Evolutionary conservation across 495 filamentous ascomycete genomes (phyloP).

Genomic region (Tuber borchii): DNA sequence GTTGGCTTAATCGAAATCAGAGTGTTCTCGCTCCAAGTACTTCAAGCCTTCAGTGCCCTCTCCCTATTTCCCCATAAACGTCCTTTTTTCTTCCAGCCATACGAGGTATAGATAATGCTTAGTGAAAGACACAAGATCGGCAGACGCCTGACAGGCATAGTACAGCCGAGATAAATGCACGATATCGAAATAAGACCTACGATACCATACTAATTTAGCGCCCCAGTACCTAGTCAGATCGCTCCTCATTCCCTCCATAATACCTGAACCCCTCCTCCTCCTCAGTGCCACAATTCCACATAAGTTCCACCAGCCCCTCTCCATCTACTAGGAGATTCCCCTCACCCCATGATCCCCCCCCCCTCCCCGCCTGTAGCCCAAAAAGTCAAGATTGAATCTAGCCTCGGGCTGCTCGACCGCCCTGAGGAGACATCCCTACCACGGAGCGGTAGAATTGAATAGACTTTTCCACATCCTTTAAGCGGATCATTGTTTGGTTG

Average conservation of each 20-base stretch:
- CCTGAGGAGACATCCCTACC: slow-evolving; percentile 72
- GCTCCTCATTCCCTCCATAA: slow-evolving; percentile 84
- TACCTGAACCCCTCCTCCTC: slow-evolving; percentile 76
- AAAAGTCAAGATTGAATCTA: slow-evolving; percentile 85
- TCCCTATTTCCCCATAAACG: too few relatives aligned
- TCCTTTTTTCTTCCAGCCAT: too few relatives aligned
- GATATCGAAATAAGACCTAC: too few relatives aligned
- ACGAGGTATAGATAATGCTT: too few relatives aligned
- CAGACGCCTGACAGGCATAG: too few relatives aligned
- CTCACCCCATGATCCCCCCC: slow-evolving; percentile 44
- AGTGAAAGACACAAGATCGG: too few relatives aligned
- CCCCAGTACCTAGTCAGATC: too few relatives aligned
- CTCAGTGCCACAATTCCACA: slow-evolving; percentile 96
- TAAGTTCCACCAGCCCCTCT: slow-evolving; percentile 83
- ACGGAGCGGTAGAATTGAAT: slow-evolving; percentile 86
- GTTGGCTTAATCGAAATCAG: too few relatives aligned
- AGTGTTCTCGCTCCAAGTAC: too few relatives aligned
- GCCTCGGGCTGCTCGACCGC: slow-evolving; percentile 62
- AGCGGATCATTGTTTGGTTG: slow-evolving; percentile 90
- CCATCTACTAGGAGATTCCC: slow-evolving; percentile 57
- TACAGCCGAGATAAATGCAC: too few relatives aligned
- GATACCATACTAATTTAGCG: too few relatives aligned
- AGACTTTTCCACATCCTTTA: slow-evolving; percentile 78
- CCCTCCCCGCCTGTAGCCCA: slow-evolving; percentile 58
- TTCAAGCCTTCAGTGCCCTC: too few relatives aligned